Conservation (phyloP, 1,284 basidiomycete genomes). For the Melanopsichium pennsylvanicum region DNA sequence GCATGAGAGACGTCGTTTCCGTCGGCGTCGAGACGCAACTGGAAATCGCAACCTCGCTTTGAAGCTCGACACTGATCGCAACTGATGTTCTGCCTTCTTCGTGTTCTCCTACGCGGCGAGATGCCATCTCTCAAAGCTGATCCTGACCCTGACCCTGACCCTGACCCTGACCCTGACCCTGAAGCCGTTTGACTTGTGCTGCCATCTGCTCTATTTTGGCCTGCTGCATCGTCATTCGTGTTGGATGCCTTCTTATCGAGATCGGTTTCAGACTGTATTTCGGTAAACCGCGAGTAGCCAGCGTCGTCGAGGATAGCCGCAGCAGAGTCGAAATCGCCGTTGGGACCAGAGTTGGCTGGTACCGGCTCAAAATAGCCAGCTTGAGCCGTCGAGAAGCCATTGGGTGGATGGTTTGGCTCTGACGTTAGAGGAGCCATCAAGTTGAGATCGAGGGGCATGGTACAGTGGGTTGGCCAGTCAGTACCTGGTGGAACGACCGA, state of each 20-base stretch:
- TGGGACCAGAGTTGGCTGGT: not conserved
- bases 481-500: slow-evolving; percentile 24
- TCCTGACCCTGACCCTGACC: too few relatives aligned
- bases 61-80: slow-evolving; percentile 50
- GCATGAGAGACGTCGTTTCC: slow-evolving; percentile 29
- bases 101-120: slow-evolving; percentile 36
- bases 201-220: not conserved
- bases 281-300: slow-evolving; percentile 24
- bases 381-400: slow-evolving; percentile 9
- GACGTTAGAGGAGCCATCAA: not conserved
- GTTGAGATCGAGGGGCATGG: slow-evolving; percentile 24
- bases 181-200: not conserved
- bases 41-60: slow-evolving; percentile 48
- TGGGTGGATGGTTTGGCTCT: slow-evolving; percentile 14
- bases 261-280: slow-evolving; percentile 22
- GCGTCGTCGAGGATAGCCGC: slow-evolving; percentile 34
- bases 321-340: slow-evolving; percentile 22
- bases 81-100: slow-evolving; percentile 49
- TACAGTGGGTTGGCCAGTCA: slow-evolving; percentile 11
- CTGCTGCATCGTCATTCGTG: not conserved
- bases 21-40: slow-evolving; percentile 43
- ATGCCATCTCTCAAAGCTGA: slow-evolving; percentile 25
- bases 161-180: too few relatives aligned
- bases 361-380: slow-evolving; percentile 17
- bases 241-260: not conserved